A percentile compares a stretch with the other conserved stretches of the same genome.
Conservation (phyloP, 2,329 filamentous ascomycete genomes). For the Pseudogymnoascus pannorum region DNA sequence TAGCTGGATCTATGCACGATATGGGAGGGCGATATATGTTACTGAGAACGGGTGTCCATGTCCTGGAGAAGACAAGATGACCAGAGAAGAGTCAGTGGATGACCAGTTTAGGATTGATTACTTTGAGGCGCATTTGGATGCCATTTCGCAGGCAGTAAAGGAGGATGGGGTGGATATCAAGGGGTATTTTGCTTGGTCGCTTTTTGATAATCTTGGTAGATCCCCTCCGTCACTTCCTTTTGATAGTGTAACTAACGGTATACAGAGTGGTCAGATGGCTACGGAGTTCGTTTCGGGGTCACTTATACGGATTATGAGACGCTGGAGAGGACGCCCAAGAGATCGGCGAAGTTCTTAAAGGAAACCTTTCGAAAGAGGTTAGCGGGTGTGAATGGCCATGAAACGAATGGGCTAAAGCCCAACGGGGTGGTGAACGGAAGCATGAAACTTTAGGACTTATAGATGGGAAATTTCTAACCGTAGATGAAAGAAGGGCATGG, state of each 20-base stretch:
- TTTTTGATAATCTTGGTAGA: constrained; percentile 31
- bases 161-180: constrained; percentile 22
- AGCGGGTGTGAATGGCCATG: neutral
- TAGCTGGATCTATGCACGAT: constrained; percentile 21
- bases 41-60: constrained; percentile 31
- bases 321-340: constrained; percentile 24
- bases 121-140: constrained; percentile 33
- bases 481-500: neutral
- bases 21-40: constrained; percentile 22
- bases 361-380: constrained; percentile 12
- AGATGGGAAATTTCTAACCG: neutral
- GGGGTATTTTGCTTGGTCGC: constrained; percentile 30
- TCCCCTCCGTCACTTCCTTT: neutral
- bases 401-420: neutral
- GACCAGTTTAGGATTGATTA: constrained; percentile 33
- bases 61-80: constrained; percentile 30
- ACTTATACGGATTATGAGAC: constrained; percentile 26
- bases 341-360: constrained; percentile 22
- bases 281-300: constrained; percentile 24
- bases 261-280: constrained; percentile 26
- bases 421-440: neutral
- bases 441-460: too few relatives aligned
- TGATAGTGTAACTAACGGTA: constrained; percentile 6
- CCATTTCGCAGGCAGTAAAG: constrained; percentile 27
- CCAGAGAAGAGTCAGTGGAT: constrained; percentile 29